Evolutionary conservation across 495 filamentous ascomycete genomes (phyloP).

Genomic region (Cetradonia linearis): DNA sequence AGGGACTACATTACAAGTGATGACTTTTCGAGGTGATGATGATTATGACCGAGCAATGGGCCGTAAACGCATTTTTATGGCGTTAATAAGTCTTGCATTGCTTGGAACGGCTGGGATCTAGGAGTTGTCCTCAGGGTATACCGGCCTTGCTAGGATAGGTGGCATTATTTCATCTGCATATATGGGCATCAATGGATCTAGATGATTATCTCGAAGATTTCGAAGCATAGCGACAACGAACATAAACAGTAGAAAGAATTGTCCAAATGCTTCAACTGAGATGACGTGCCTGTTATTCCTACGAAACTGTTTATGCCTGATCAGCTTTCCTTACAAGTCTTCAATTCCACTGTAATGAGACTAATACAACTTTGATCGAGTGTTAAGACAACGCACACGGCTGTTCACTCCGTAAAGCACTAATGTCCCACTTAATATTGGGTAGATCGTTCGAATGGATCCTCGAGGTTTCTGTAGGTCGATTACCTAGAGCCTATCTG

Average conservation of each 20-base stretch:
- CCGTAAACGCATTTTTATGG: background rate
- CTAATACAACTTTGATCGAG: no score
- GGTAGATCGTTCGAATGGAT: no score
- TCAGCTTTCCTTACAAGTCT: background rate
- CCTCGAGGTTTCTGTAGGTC: no score
- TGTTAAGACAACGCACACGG: no score
- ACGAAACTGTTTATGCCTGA: background rate
- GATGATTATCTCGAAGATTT: background rate
- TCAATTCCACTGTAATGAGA: no score
- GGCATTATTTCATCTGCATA: background rate
- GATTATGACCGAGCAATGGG: background rate
- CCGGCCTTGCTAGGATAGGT: background rate
- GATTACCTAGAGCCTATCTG: no score
- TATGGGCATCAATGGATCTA: background rate
- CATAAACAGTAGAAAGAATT: background rate
- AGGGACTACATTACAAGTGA: background rate
- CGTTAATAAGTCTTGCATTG: background rate
- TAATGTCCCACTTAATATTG: no score
- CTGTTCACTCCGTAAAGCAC: no score
- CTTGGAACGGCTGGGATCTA: background rate
- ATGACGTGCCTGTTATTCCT: background rate
- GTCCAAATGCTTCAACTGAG: background rate
- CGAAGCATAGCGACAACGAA: background rate
- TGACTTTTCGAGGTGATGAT: background rate
- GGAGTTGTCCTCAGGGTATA: background rate